Percentiles rank a stretch among this genome's conserved stretches.
phyloP scores from a whole-genome alignment of 176 grass and related monocot genomes.

The Oryza nivara region DNA sequence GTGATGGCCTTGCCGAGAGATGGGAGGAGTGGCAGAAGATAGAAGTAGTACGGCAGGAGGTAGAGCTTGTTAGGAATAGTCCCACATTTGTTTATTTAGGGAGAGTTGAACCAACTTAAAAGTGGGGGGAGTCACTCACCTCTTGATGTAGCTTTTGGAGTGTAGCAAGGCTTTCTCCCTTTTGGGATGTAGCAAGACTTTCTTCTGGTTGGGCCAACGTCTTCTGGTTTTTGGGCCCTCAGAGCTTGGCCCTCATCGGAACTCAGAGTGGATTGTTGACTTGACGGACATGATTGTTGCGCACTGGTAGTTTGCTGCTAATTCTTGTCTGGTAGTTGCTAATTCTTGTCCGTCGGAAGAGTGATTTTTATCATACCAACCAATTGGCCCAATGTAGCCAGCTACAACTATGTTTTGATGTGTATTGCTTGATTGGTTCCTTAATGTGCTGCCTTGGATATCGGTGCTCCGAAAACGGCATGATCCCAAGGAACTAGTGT shows the following conservation, averaged over 20 bases:
- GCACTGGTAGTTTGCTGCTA: slow-evolving; percentile 13
- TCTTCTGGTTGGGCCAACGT: too few species aligned
- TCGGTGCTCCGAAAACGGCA: not conserved
- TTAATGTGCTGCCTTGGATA: not conserved
- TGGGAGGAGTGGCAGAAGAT: slow-evolving; percentile 97
- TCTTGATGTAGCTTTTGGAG: too few species aligned
- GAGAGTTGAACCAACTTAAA: too few species aligned
- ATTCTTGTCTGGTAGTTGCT: slow-evolving; percentile 27
- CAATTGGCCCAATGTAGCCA: slow-evolving; percentile 33
- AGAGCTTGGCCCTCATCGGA: slow-evolving; percentile 54
- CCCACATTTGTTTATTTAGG: too few species aligned
- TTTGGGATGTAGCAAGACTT: too few species aligned
- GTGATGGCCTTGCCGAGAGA: slow-evolving; percentile 72
- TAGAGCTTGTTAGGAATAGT: not conserved
- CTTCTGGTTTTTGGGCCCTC: too few species aligned
- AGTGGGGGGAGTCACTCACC: too few species aligned
- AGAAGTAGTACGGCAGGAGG: slow-evolving; percentile 72
- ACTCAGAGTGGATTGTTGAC: slow-evolving; percentile 78
- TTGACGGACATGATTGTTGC: not conserved
- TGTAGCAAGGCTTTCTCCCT: too few species aligned
- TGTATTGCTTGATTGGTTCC: slow-evolving; percentile 34
- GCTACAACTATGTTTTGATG: slow-evolving; percentile 6
- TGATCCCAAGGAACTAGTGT: not conserved
- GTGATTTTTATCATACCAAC: slow-evolving; percentile 52
- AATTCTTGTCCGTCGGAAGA: slow-evolving; percentile 21